phyloP scores from a whole-genome alignment of 2,329 filamentous ascomycete species.

The Phymatotrichopsis omnivora region DNA sequence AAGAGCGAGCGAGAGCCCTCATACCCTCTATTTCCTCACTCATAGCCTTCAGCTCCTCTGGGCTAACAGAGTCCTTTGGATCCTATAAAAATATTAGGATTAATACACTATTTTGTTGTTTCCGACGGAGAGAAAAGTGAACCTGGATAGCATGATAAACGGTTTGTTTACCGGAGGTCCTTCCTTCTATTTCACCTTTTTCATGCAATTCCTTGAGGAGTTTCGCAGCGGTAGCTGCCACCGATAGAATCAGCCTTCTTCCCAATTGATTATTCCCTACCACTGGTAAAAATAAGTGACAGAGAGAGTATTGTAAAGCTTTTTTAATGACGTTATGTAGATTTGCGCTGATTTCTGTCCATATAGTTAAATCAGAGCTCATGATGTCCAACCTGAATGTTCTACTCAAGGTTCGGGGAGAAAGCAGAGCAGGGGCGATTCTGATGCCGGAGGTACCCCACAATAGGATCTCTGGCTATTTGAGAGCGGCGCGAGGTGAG shows the following conservation, averaged over 20 bases:
- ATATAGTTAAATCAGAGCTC: slow-evolving; percentile 1
- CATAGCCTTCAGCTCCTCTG: slow-evolving; percentile 42
- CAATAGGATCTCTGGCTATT: slow-evolving; percentile 33
- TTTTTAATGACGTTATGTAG: slow-evolving; percentile 52
- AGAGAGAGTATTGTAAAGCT: slow-evolving; percentile 33
- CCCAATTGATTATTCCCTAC: too few species aligned
- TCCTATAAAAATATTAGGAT: slow-evolving; percentile 37
- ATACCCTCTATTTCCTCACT: slow-evolving; percentile 40
- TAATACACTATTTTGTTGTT: slow-evolving; percentile 6
- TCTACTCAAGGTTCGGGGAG: not conserved
- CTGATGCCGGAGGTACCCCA: slow-evolving; percentile 35
- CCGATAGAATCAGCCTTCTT: slow-evolving; percentile 17
- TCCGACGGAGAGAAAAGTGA: slow-evolving; percentile 2
- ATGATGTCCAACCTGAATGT: not conserved
- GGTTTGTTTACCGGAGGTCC: slow-evolving; percentile 49
- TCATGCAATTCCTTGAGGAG: slow-evolving; percentile 54
- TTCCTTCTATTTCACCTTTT: slow-evolving; percentile 48
- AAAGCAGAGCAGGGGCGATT: slow-evolving; percentile 37
- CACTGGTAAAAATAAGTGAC: not conserved
- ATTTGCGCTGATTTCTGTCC: slow-evolving; percentile 51
- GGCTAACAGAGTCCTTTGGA: slow-evolving; percentile 40
- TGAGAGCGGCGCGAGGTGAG: slow-evolving; percentile 6
- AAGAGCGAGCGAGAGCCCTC: too few species aligned
- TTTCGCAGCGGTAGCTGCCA: slow-evolving; percentile 50
- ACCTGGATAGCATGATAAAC: slow-evolving; percentile 46